Conservation (phyloP, 257 asterid species). For the Solanum bulbocastanum region DNA sequence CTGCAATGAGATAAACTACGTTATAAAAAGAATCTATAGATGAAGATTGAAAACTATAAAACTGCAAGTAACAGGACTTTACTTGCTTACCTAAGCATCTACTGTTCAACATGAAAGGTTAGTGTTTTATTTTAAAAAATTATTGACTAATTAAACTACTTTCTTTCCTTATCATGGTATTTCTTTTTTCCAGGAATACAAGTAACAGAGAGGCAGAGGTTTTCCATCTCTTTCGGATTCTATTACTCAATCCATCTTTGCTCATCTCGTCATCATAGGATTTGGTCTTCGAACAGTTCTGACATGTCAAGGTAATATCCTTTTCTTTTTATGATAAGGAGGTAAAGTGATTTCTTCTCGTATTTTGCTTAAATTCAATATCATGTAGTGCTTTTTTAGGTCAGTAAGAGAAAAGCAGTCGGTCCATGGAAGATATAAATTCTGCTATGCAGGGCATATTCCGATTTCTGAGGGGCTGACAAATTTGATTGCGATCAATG, state of each 20-base stretch:
- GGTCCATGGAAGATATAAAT: not conserved
- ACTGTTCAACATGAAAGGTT: not conserved
- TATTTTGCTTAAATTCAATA: not conserved
- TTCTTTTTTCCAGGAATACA: not conserved
- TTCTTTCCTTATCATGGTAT: not conserved
- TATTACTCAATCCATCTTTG: not conserved
- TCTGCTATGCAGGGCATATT: not conserved
- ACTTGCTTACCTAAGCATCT: not conserved
- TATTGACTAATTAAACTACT: not conserved
- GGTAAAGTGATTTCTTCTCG: not conserved
- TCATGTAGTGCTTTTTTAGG: not conserved
- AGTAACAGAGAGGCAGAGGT: not conserved
- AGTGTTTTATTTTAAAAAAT: not conserved
- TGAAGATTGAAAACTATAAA: not conserved
- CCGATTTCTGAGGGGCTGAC: not conserved
- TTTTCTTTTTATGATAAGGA: not conserved
- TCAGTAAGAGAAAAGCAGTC: not conserved
- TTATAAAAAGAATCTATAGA: not conserved
- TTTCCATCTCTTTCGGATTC: not conserved
- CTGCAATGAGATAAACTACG: slow-evolving; percentile 25
- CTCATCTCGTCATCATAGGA: not conserved
- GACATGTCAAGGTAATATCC: not conserved
- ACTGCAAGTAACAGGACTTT: not conserved
- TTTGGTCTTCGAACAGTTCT: not conserved
- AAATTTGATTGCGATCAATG: not conserved